A percentile compares a stretch with the other conserved stretches of the same genome.
These are phyloP conservation scores for Tuber calosporum DNA, from an alignment of 495 filamentous ascomycete genomes.

Conservation along the genomic window DNA sequence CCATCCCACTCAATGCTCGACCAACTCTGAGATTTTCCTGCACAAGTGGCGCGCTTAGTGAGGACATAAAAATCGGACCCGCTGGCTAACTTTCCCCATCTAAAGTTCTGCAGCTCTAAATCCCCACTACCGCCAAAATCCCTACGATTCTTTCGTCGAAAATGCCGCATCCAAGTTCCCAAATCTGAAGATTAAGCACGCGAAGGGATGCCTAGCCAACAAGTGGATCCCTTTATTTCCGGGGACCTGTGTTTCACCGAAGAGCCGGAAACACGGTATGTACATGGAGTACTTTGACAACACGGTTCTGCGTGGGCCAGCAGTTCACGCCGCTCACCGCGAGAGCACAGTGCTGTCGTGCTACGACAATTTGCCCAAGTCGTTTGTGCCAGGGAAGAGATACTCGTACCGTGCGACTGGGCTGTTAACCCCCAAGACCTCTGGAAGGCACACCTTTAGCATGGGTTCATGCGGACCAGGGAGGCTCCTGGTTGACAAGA, in stretches of 20 bases:
- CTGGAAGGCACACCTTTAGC: constrained; percentile 56
- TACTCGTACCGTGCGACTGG: constrained; percentile 42
- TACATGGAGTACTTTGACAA: constrained; percentile 42
- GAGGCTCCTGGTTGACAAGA: constrained; percentile 57
- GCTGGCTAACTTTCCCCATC: constrained; percentile 9
- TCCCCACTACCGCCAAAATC: constrained; percentile 41
- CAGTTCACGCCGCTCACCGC: constrained; percentile 36
- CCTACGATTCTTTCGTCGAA: constrained; percentile 36
- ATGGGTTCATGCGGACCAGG: constrained; percentile 63
- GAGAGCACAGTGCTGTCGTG: constrained; percentile 41
- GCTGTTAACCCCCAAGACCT: constrained; percentile 39
- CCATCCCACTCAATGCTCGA: not conserved
- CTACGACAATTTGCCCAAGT: constrained; percentile 41
- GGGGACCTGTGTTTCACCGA: constrained; percentile 40
- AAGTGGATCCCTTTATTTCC: constrained; percentile 41
- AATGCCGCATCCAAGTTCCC: constrained; percentile 29
- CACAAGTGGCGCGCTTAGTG: constrained; percentile 3
- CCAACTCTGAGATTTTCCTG: constrained; percentile 8
- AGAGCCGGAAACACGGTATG: constrained; percentile 41
- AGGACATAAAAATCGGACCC: constrained; percentile 4
- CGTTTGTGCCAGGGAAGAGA: constrained; percentile 37
- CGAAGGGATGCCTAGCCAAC: constrained; percentile 38
- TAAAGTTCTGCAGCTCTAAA: constrained; percentile 41
- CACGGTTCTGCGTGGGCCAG: constrained; percentile 27
- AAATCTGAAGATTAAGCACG: constrained; percentile 33